phyloP scores from a whole-genome alignment of 345 rosid genomes.

The Hibiscus tridactylites region DNA sequence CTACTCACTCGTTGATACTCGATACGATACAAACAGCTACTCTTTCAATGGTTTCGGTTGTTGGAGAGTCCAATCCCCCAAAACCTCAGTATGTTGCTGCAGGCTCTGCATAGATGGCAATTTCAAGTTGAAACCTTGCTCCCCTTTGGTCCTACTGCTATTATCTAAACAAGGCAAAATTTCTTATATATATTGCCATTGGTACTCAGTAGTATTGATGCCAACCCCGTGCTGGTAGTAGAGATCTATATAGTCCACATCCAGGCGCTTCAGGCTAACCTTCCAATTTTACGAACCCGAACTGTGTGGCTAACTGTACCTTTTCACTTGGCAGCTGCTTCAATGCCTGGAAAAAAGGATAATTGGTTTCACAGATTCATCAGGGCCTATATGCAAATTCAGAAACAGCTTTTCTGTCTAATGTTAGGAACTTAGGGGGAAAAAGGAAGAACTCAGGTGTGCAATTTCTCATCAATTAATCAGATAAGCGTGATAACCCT shows the following conservation, averaged over 20 bases:
- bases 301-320: conserved; percentile 33
- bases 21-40: no score
- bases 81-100: neutral
- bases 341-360: conserved; percentile 19
- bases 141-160: neutral
- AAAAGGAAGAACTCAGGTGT: no score
- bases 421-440: no score
- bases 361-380: no score
- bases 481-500: neutral
- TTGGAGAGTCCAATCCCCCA: neutral
- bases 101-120: neutral
- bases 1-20: no score
- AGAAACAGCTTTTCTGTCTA: no score
- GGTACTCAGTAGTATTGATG: no score
- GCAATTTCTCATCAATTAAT: no score
- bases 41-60: neutral
- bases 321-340: conserved; percentile 29
- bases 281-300: neutral
- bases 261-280: no score
- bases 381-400: no score
- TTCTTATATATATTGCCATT: neutral
- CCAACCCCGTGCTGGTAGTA: no score
- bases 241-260: no score
- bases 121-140: neutral
- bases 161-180: neutral